Percentiles rank a stretch among this genome's conserved stretches.
phyloP scores from a whole-genome alignment of 2,329 filamentous ascomycete genomes.

The Trichoderma harzianum region DNA sequence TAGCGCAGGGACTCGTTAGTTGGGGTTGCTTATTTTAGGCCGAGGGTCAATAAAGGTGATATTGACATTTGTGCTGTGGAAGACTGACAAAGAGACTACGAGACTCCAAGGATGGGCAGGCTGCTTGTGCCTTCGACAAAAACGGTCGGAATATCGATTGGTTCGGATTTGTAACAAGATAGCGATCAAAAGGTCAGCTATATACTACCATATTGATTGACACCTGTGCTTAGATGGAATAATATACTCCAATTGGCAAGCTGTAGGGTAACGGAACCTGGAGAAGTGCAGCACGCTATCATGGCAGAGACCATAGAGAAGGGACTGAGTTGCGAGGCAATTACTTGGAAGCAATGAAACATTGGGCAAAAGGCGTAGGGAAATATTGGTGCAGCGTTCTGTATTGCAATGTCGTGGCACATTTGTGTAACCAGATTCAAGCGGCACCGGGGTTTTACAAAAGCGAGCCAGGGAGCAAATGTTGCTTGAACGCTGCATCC shows the following conservation, averaged over 20 bases:
- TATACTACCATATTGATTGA: not conserved
- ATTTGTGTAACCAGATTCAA: not conserved
- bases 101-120: not conserved
- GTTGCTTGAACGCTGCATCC: not conserved
- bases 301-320: not conserved
- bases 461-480: not conserved
- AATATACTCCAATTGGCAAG: not conserved
- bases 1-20: rapidly evolving
- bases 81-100: not conserved
- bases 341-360: not conserved
- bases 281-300: not conserved
- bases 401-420: not conserved
- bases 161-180: not conserved
- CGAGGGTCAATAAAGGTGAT: not conserved
- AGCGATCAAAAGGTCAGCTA: not conserved
- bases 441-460: not conserved
- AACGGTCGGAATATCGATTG: not conserved
- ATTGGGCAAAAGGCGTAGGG: not conserved
- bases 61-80: no score
- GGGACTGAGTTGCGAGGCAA: not conserved
- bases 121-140: not conserved
- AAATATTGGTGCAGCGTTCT: not conserved
- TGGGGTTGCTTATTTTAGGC: not conserved
- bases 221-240: not conserved
- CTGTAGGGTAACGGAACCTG: not conserved